A percentile compares a stretch with the other conserved stretches of the same genome.
These are phyloP conservation scores for Cryphonectria carpinicola DNA, from an alignment of 2,329 filamentous ascomycete genomes.

Conservation along the genomic window DNA sequence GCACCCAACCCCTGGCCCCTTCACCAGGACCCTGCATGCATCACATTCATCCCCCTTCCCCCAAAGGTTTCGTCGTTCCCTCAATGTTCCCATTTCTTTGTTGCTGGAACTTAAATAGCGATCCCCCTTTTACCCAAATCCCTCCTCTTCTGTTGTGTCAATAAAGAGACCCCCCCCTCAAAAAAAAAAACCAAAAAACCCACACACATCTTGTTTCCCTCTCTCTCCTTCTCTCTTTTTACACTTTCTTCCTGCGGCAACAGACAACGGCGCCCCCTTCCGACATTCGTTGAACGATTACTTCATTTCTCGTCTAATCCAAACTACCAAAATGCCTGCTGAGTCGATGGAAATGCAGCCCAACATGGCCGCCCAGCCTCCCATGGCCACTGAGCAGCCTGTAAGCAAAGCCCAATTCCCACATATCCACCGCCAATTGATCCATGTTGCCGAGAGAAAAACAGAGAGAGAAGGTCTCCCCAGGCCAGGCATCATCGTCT, in stretches of 20 bases:
- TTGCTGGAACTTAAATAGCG: slow-evolving; percentile 8
- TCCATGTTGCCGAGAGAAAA: slow-evolving; percentile 9
- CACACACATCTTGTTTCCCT: not conserved
- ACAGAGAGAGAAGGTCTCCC: not conserved
- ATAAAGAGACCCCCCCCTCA: not conserved
- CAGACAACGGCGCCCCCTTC: not conserved
- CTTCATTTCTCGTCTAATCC: no score
- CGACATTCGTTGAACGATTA: not conserved
- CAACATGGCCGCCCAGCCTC: slow-evolving; percentile 30
- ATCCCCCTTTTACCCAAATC: not conserved
- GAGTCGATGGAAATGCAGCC: slow-evolving; percentile 29
- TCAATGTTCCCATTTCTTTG: not conserved
- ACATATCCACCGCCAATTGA: slow-evolving; percentile 19
- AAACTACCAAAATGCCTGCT: slow-evolving; percentile 18
- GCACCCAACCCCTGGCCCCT: not conserved
- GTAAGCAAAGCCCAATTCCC: slow-evolving; percentile 29
- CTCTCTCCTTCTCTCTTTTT: not conserved
- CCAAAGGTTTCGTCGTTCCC: not conserved
- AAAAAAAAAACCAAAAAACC: no score
- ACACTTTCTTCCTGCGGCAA: not conserved
- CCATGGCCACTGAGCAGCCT: slow-evolving; percentile 33
- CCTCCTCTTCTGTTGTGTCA: not conserved
- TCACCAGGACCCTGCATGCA: slow-evolving; percentile 13
- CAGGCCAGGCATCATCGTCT: not conserved
- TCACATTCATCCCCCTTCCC: slow-evolving; percentile 1